These are phyloP conservation scores for Hymenoscyphus repandus DNA, from an alignment of 2,329 filamentous ascomycete genomes.

Conservation along the genomic window DNA sequence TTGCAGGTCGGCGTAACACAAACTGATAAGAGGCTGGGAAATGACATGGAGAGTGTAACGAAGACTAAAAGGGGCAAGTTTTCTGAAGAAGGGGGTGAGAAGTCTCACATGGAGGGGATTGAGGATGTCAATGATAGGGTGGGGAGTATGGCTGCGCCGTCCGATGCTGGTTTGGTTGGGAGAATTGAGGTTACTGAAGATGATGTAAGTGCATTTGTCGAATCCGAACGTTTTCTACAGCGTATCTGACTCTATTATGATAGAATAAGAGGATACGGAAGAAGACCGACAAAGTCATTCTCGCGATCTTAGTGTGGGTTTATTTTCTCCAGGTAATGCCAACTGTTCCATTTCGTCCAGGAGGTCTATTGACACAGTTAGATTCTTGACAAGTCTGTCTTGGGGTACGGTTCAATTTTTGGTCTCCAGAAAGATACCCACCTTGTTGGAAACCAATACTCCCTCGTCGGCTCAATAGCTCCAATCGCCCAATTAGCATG, in stretches of 20 bases:
- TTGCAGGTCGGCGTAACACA: too few species aligned
- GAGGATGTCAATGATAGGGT: too few species aligned
- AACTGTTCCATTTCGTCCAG: neutral
- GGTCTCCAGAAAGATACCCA: slow-evolving; percentile 50
- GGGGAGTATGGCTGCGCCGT: too few species aligned
- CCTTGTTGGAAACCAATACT: slow-evolving; percentile 48
- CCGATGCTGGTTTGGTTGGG: neutral
- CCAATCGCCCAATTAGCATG: slow-evolving; percentile 56
- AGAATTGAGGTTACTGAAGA: neutral
- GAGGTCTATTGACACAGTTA: slow-evolving; percentile 11
- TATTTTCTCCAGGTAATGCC: slow-evolving; percentile 45
- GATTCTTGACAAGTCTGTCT: slow-evolving; percentile 46
- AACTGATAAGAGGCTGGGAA: too few species aligned
- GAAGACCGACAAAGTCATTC: slow-evolving; percentile 57
- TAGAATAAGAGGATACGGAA: slow-evolving; percentile 52
- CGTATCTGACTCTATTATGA: neutral
- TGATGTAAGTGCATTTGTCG: neutral
- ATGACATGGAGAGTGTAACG: too few species aligned
- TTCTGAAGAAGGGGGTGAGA: too few species aligned
- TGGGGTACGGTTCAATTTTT: slow-evolving; percentile 54
- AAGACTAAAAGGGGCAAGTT: too few species aligned
- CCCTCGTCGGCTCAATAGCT: slow-evolving; percentile 49
- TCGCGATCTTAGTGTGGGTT: slow-evolving; percentile 51
- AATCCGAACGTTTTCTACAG: neutral
- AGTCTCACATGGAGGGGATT: too few species aligned